A percentile compares a stretch with the other conserved stretches of the same genome.
Conservation (phyloP, 179 eudicot genomes). For the Spinacia oleracea region DNA sequence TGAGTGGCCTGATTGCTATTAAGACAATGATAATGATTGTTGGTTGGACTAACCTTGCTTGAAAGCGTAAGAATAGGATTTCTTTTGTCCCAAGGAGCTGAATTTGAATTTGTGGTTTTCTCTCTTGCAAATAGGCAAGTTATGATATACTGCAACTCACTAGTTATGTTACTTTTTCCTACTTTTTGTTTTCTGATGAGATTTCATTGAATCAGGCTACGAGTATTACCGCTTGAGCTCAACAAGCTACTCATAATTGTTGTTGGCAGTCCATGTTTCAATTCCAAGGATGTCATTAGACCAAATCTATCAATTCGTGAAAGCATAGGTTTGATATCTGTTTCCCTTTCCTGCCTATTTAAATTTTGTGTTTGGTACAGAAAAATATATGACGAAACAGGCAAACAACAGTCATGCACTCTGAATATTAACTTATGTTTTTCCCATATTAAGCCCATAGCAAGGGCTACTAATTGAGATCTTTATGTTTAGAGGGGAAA, state of each 20-base stretch:
- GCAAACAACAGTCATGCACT: no score
- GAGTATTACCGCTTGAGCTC: conserved; percentile 93
- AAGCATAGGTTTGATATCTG: no score
- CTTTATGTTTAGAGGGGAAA: no score
- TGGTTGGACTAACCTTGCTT: conserved; percentile 72
- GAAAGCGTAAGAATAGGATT: conserved; percentile 94
- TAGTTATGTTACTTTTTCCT: conserved; percentile 19
- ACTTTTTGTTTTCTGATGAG: conserved; percentile 23
- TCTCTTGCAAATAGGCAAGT: conserved; percentile 85
- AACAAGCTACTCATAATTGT: conserved; percentile 95
- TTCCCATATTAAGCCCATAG: no score
- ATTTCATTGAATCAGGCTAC: conserved; percentile 61
- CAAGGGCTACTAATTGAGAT: no score
- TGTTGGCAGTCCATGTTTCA: conserved; percentile 95
- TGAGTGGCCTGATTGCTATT: conserved; percentile 83
- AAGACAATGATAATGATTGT: conserved; percentile 87
- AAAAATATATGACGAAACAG: no score
- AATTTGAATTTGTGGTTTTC: conserved; percentile 91
- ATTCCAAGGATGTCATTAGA: no score
- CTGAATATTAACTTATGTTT: no score
- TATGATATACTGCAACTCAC: background rate
- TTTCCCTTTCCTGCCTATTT: no score
- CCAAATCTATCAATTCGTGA: no score
- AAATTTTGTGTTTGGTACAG: no score
- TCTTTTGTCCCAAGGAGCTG: conserved; percentile 96